A percentile compares a stretch with the other conserved stretches of the same genome.
phyloP scores from a whole-genome alignment of 768 basidiomycete genomes.

The Pseudohyphozyma bogoriensis region DNA sequence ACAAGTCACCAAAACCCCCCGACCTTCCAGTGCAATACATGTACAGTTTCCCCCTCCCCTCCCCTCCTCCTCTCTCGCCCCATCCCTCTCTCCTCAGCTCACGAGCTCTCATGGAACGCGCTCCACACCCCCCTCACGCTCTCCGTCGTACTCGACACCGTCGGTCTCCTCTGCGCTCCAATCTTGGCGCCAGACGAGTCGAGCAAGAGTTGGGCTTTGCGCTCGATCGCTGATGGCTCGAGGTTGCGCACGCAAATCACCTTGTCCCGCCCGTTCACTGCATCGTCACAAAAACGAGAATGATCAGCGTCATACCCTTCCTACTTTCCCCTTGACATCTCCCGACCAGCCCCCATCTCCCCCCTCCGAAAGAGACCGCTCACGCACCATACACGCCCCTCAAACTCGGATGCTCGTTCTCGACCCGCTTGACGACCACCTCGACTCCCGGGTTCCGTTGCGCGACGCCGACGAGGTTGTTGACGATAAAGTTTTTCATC shows the following conservation, averaged over 20 bases:
- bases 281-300: neutral
- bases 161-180: slow-evolving; percentile 58
- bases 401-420: slow-evolving; percentile 64
- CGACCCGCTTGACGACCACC: slow-evolving; percentile 66
- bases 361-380: neutral
- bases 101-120: slow-evolving; percentile 67
- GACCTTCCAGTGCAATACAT: too few relatives aligned
- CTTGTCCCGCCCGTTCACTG: slow-evolving; percentile 81
- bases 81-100: too few relatives aligned
- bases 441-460: slow-evolving; percentile 70
- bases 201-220: slow-evolving; percentile 71
- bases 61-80: too few relatives aligned
- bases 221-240: slow-evolving; percentile 59
- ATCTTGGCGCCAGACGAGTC: slow-evolving; percentile 83
- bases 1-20: too few relatives aligned
- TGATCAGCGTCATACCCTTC: too few relatives aligned
- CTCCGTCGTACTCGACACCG: slow-evolving; percentile 68
- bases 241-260: slow-evolving; percentile 69
- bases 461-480: slow-evolving; percentile 51
- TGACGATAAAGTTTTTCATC: slow-evolving; percentile 54
- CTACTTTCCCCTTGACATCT: too few relatives aligned
- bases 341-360: too few relatives aligned
- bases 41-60: too few relatives aligned
- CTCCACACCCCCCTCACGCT: slow-evolving; percentile 82
- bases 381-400: slow-evolving; percentile 70